These are phyloP conservation scores for Cadophora sp. DNA, from an alignment of 2,329 filamentous ascomycete genomes.

Conservation along the genomic window DNA sequence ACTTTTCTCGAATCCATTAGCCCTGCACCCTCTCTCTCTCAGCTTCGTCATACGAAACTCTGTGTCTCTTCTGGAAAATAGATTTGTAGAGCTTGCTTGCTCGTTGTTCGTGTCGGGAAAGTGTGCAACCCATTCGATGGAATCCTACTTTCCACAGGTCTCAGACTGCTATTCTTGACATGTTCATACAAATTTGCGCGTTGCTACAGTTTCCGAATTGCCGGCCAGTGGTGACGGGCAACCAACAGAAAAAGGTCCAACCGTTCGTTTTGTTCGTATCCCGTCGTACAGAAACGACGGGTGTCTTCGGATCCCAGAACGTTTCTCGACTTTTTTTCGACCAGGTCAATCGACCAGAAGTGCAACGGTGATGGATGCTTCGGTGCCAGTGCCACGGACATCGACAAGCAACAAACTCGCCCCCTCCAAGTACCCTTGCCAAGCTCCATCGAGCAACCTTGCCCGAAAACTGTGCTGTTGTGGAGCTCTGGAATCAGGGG, in stretches of 20 bases:
- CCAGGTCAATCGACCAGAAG: neutral
- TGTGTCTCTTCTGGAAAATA: neutral
- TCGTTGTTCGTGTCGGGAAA: conserved; percentile 4
- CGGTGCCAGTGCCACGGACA: neutral
- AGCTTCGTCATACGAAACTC: neutral
- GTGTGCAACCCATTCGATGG: neutral
- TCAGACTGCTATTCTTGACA: neutral
- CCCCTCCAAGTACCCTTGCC: neutral
- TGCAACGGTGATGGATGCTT: conserved; percentile 1
- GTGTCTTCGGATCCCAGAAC: conserved; percentile 5
- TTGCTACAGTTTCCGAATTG: conserved; percentile 1
- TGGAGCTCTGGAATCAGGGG: conserved; percentile 7
- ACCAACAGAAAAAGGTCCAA: conserved; percentile 14
- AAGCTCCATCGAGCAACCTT: conserved; percentile 7
- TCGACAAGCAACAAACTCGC: neutral
- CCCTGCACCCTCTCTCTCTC: neutral
- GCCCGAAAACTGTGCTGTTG: neutral
- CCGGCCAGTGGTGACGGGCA: too few species aligned
- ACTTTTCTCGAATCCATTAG: neutral
- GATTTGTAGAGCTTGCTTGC: neutral
- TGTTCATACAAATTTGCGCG: conserved; percentile 8
- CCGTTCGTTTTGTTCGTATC: conserved; percentile 6
- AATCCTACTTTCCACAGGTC: conserved; percentile 1
- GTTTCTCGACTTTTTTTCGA: neutral
- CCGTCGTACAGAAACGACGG: neutral